phyloP scores from a whole-genome alignment of 2,329 filamentous ascomycete genomes.

The Exophiala sp. region DNA sequence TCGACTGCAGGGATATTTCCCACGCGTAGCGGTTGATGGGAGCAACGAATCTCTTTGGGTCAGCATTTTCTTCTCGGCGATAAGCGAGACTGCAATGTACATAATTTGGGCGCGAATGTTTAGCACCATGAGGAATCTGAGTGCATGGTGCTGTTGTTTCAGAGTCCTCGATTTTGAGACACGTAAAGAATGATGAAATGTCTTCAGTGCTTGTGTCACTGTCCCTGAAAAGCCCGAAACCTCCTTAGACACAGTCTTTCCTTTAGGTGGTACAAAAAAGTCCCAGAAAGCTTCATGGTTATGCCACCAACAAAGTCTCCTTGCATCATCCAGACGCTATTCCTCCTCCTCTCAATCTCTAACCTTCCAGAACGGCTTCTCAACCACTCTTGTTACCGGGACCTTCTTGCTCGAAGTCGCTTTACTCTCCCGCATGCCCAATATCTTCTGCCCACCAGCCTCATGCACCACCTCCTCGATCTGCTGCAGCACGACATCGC shows the following conservation, averaged over 20 bases:
- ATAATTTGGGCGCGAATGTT: too few species aligned
- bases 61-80: too few species aligned
- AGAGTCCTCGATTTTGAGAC: too few species aligned
- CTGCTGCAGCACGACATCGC: neutral
- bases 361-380: slow-evolving; percentile 23
- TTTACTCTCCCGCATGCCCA: neutral
- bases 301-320: neutral
- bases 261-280: neutral
- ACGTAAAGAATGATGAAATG: too few species aligned
- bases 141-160: too few species aligned
- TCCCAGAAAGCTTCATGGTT: neutral
- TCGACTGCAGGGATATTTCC: too few species aligned
- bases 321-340: neutral
- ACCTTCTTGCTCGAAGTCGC: neutral
- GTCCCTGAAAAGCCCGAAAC: too few species aligned
- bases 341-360: slow-evolving; percentile 10
- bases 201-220: too few species aligned
- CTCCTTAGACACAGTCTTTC: neutral
- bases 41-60: too few species aligned
- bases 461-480: slow-evolving; percentile 1
- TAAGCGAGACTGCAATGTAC: too few species aligned
- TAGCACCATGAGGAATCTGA: too few species aligned
- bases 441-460: slow-evolving; percentile 6
- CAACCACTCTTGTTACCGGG: slow-evolving; percentile 12
- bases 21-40: too few species aligned